Percentiles rank a stretch among this genome's conserved stretches.
Conservation (phyloP, 352 stramenopile species). For the Elongisporangium prolatum region DNA sequence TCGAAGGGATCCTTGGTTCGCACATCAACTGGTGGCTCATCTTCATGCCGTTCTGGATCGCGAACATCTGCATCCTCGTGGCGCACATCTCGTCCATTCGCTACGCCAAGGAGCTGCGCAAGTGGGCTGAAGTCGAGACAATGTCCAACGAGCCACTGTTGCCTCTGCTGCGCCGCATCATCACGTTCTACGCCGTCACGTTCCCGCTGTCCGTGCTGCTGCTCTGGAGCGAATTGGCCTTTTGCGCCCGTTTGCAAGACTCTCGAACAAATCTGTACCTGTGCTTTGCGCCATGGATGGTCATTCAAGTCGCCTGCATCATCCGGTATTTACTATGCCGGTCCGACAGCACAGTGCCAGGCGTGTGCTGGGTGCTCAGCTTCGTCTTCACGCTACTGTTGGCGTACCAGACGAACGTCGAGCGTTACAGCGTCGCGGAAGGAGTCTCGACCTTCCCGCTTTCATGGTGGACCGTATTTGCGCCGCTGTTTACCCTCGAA, state of each 20-base stretch:
- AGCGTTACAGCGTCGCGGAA: conserved; percentile 22
- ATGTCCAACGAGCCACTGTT: conserved; percentile 82
- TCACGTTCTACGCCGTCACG: conserved; percentile 73
- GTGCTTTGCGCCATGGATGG: conserved; percentile 72
- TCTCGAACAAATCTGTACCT: conserved; percentile 65
- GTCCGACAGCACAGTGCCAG: conserved; percentile 69
- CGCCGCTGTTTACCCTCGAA: conserved; percentile 65
- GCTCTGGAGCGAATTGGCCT: conserved; percentile 80
- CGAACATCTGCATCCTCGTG: conserved; percentile 51
- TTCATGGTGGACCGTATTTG: conserved; percentile 67
- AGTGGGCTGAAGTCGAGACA: conserved; percentile 73
- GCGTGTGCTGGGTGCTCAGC: conserved; percentile 67
- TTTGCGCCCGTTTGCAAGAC: conserved; percentile 67
- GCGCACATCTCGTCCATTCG: conserved; percentile 60
- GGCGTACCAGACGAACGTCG: conserved; percentile 67
- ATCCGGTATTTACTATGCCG: conserved; percentile 77
- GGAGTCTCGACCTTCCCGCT: conserved; percentile 30
- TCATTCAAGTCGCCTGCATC: conserved; percentile 79
- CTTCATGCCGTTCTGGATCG: conserved; percentile 79
- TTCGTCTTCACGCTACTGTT: conserved; percentile 81
- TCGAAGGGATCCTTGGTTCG: conserved; percentile 58
- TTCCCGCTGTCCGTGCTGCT: conserved; percentile 64
- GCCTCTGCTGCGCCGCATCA: conserved; percentile 65
- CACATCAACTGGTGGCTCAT: conserved; percentile 78
- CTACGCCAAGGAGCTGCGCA: conserved; percentile 57